phyloP scores from a whole-genome alignment of 2,329 filamentous ascomycete species.

The Neofusicoccum umdonicola region DNA sequence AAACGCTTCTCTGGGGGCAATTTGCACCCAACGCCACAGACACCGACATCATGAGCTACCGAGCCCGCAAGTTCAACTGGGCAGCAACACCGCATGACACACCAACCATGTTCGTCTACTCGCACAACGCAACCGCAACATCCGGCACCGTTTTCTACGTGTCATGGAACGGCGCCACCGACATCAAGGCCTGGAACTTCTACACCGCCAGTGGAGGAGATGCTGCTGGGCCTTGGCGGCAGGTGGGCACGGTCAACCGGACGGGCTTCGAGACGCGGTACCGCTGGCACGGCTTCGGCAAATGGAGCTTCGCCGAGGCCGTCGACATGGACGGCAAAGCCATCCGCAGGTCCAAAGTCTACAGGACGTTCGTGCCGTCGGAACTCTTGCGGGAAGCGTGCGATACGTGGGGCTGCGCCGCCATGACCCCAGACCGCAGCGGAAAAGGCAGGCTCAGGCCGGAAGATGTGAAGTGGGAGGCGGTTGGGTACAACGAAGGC shows the following conservation, averaged over 20 bases:
- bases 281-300: not conserved
- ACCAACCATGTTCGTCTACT: conserved; percentile 21
- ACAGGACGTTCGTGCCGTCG: not conserved
- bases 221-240: not conserved
- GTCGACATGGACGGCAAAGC: not conserved
- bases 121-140: conserved; percentile 14
- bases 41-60: conserved; percentile 32
- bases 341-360: not conserved
- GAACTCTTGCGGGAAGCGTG: not conserved
- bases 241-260: not conserved
- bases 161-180: conserved; percentile 29
- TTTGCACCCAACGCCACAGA: conserved; percentile 22
- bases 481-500: not conserved
- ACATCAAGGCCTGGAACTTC: conserved; percentile 27
- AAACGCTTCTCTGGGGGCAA: conserved; percentile 34
- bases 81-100: conserved; percentile 21
- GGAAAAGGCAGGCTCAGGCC: not conserved
- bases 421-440: not conserved
- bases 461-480: not conserved
- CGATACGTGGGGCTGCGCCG: not conserved
- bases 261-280: not conserved
- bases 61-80: conserved; percentile 31
- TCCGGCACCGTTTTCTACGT: conserved; percentile 24
- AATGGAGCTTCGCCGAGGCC: not conserved
- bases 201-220: conserved; percentile 21